A percentile compares a stretch with the other conserved stretches of the same genome.
Evolutionary conservation across 805 yeast species (phyloP).

Genomic region (Pichia exigua): DNA sequence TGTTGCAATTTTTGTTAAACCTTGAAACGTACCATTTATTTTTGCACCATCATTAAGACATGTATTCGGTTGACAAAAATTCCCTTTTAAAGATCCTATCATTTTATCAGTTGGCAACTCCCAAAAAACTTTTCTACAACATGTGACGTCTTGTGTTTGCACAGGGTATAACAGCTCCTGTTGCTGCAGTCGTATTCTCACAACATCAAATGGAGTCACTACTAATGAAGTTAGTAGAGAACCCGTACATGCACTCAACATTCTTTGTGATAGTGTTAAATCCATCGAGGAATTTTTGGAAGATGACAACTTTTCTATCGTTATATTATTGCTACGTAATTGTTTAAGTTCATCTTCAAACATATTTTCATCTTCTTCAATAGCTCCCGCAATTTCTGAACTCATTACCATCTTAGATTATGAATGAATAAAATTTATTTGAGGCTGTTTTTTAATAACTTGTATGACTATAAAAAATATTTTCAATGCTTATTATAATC

Average conservation of each 20-base stretch:
- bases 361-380: constrained; percentile 28
- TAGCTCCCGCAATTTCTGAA: constrained; percentile 34
- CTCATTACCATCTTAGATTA: constrained; percentile 30
- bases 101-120: constrained; percentile 11
- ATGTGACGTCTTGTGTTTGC: constrained; percentile 16
- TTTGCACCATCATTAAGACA: constrained; percentile 34
- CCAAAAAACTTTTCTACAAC: constrained; percentile 35
- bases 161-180: constrained; percentile 52
- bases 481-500: too few relatives aligned
- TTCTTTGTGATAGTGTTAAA: constrained; percentile 49
- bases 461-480: too few relatives aligned
- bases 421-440: neutral
- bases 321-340: neutral
- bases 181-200: constrained; percentile 68
- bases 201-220: constrained; percentile 78
- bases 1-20: constrained; percentile 54
- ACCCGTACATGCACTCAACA: constrained; percentile 75
- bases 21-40: constrained; percentile 67
- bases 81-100: constrained; percentile 20
- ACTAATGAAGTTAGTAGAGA: constrained; percentile 64
- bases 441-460: too few relatives aligned
- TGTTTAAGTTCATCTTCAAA: constrained; percentile 2
- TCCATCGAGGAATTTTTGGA: constrained; percentile 16
- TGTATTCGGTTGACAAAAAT: constrained; percentile 28
- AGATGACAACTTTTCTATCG: neutral